Percentiles rank a stretch among this genome's conserved stretches.
Evolutionary conservation across 495 filamentous ascomycete genomes (phyloP).

Genomic region (Daldinia concentrica): DNA sequence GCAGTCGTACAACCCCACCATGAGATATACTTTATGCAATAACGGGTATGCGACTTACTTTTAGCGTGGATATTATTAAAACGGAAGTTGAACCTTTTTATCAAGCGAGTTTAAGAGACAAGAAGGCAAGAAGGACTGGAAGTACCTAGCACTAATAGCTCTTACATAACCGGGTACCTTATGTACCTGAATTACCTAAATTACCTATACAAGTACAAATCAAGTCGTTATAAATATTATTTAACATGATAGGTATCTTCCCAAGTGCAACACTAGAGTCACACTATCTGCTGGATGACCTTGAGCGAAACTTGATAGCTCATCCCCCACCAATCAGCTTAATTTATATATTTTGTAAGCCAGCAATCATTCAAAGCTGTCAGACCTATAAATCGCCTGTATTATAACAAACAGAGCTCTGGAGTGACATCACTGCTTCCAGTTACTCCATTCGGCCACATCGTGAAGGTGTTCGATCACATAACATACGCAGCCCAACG

Average conservation of each 20-base stretch:
- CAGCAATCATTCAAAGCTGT: slow-evolving; percentile 1
- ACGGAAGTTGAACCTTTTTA: neutral
- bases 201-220: neutral
- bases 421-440: slow-evolving; percentile 32
- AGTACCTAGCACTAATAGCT: no score
- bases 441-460: neutral
- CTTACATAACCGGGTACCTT: no score
- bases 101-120: no score
- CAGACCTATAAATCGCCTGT: slow-evolving; percentile 5
- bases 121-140: no score
- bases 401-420: neutral
- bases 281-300: slow-evolving; percentile 24
- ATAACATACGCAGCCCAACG: neutral
- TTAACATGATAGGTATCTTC: no score
- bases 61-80: neutral
- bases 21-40: slow-evolving; percentile 22
- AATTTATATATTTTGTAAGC: neutral
- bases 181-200: no score
- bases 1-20: slow-evolving; percentile 35
- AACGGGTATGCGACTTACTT: neutral
- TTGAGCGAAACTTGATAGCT: neutral
- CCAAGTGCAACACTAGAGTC: no score
- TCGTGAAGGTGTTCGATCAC: slow-evolving; percentile 3
- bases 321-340: slow-evolving; percentile 7
- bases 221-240: no score